Evolutionary conservation across 176 grass and related monocot species (phyloP).

Genomic region (Musa beccarii): DNA sequence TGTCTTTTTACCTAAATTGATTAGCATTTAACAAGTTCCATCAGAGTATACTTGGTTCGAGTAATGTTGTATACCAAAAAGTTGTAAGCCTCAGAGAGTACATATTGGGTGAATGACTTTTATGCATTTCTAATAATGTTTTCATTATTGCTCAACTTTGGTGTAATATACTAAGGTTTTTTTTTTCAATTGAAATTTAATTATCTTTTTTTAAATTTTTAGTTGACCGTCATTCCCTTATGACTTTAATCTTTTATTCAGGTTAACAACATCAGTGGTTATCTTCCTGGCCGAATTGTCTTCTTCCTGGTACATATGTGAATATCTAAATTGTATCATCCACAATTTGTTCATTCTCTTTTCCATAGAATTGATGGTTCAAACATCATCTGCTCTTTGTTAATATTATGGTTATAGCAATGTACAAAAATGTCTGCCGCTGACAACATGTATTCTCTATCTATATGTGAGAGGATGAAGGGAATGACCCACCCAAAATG

Average conservation of each 20-base stretch:
- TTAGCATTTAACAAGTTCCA: not conserved
- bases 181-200: not conserved
- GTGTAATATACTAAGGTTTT: not conserved
- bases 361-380: not conserved
- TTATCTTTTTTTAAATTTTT: not conserved
- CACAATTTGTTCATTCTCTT: not conserved
- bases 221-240: not conserved
- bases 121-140: not conserved
- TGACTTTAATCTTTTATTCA: conserved; percentile 28
- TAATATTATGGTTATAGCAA: not conserved
- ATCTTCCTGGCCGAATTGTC: conserved; percentile 90
- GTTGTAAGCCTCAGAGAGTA: no score
- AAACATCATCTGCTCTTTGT: not conserved
- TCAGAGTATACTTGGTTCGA: no score
- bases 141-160: not conserved
- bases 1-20: not conserved
- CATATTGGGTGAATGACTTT: no score
- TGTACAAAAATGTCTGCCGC: no score
- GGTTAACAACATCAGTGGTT: conserved; percentile 95
- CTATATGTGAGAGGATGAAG: not conserved
- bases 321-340: not conserved
- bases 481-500: not conserved
- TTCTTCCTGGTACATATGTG: conserved; percentile 79
- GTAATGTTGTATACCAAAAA: no score
- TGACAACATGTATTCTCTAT: no score